A percentile compares a stretch with the other conserved stretches of the same genome.
These are phyloP conservation scores for Boletus sensibilis DNA, from an alignment of 768 basidiomycete species.

Conservation along the genomic window DNA sequence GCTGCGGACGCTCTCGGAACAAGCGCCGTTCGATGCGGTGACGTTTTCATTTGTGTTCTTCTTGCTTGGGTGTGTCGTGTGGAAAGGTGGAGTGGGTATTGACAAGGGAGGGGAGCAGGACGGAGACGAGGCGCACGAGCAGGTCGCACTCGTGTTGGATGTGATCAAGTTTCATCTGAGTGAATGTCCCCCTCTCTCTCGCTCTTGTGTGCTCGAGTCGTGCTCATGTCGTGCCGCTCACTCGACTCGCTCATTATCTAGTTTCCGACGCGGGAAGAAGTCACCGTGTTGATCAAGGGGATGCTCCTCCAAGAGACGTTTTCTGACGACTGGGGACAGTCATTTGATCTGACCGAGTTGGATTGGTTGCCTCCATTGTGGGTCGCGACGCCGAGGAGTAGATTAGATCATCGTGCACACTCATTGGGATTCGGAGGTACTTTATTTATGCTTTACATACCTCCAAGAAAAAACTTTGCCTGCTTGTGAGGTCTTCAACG, in stretches of 20 bases:
- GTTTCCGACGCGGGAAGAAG: conserved; percentile 64
- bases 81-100: conserved; percentile 63
- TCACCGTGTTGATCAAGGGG: conserved; percentile 63
- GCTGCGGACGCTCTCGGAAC: no score
- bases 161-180: conserved; percentile 36
- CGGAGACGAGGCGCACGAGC: conserved; percentile 70
- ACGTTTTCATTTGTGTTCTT: conserved; percentile 84
- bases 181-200: conserved; percentile 29
- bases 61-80: conserved; percentile 66
- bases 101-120: conserved; percentile 7
- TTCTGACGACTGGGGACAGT: conserved; percentile 45
- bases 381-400: no score
- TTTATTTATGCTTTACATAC: no score
- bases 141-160: conserved; percentile 64
- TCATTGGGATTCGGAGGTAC: no score
- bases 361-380: conserved; percentile 91
- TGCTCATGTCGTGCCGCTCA: background rate
- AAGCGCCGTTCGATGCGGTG: conserved; percentile 77
- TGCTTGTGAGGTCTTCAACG: no score
- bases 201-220: no score
- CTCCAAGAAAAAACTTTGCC: no score
- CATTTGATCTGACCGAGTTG: conserved; percentile 90
- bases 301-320: conserved; percentile 80
- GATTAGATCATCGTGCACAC: no score
- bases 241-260: conserved; percentile 27